These are phyloP conservation scores for Globisporangium polare DNA, from an alignment of 352 stramenopile genomes.

Conservation along the genomic window DNA sequence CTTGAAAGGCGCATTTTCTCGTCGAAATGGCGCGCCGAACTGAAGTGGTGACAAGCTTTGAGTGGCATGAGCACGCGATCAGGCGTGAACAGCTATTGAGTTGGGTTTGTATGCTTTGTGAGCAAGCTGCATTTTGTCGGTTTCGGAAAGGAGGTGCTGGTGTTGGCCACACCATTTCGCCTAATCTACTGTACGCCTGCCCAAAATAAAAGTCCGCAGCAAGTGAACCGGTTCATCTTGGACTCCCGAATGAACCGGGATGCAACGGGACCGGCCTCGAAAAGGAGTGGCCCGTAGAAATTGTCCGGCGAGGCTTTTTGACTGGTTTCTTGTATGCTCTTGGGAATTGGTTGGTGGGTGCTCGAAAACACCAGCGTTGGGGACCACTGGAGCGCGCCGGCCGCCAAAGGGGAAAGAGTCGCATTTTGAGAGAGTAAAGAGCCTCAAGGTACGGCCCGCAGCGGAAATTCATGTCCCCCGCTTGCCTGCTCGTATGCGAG, in stretches of 20 bases:
- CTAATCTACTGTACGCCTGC: neutral
- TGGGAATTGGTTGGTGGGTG: slow-evolving; percentile 15
- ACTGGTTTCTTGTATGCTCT: slow-evolving; percentile 16
- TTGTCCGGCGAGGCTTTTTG: neutral
- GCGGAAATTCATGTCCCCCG: neutral
- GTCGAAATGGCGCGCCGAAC: neutral
- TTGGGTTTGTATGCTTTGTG: neutral
- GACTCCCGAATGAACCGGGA: neutral
- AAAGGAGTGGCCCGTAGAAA: slow-evolving; percentile 10
- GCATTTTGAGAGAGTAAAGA: slow-evolving; percentile 26
- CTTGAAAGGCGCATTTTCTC: neutral
- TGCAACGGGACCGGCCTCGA: neutral
- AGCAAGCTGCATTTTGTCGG: neutral
- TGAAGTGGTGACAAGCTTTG: slow-evolving; percentile 1
- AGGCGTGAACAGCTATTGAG: neutral
- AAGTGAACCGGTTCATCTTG: neutral
- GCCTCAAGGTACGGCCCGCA: slow-evolving; percentile 15
- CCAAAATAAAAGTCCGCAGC: neutral
- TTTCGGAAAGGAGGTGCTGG: neutral
- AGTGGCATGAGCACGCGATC: neutral
- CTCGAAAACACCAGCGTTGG: slow-evolving; percentile 6
- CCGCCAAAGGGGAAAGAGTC: slow-evolving; percentile 16
- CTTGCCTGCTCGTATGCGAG: neutral
- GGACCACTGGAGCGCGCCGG: slow-evolving; percentile 1
- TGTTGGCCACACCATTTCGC: neutral